Conservation (phyloP, 352 stramenopile species). For the Blastocystis sp. region DNA sequence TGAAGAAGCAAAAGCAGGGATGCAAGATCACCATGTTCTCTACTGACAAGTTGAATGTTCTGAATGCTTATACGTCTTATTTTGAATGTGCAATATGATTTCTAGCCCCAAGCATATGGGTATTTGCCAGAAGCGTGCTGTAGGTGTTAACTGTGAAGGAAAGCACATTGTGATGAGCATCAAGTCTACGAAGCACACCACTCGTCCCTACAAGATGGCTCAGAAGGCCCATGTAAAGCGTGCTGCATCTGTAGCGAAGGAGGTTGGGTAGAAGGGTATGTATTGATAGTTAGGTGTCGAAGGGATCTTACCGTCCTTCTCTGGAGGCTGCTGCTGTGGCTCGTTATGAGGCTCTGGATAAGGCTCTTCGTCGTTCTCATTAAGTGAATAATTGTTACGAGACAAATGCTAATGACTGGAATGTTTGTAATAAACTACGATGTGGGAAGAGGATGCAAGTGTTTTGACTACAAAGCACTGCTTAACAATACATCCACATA, state of each 20-base stretch:
- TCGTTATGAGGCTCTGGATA: not conserved
- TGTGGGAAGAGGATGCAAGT: too few relatives aligned
- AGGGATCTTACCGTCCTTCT: not conserved
- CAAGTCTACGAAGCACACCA: constrained; percentile 17
- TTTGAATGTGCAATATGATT: not conserved
- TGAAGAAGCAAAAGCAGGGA: constrained; percentile 46
- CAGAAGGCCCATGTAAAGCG: constrained; percentile 5
- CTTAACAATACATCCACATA: too few relatives aligned
- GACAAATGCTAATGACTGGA: constrained; percentile 6
- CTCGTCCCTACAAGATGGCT: not conserved
- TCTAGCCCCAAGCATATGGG: constrained; percentile 28
- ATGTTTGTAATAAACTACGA: too few relatives aligned
- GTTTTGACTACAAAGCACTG: too few relatives aligned
- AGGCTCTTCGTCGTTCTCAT: constrained; percentile 26
- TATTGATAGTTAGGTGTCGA: not conserved
- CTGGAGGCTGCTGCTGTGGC: constrained; percentile 7
- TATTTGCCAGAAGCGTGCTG: constrained; percentile 40
- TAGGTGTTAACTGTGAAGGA: constrained; percentile 27
- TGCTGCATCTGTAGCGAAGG: not conserved
- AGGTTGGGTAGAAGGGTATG: not conserved
- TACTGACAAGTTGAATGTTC: constrained; percentile 32
- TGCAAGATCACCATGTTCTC: constrained; percentile 54
- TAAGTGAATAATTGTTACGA: constrained; percentile 21
- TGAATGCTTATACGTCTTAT: not conserved
- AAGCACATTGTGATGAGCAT: constrained; percentile 3